Conservation (phyloP, 1,284 basidiomycete genomes). For the Albatrellus sp. region DNA sequence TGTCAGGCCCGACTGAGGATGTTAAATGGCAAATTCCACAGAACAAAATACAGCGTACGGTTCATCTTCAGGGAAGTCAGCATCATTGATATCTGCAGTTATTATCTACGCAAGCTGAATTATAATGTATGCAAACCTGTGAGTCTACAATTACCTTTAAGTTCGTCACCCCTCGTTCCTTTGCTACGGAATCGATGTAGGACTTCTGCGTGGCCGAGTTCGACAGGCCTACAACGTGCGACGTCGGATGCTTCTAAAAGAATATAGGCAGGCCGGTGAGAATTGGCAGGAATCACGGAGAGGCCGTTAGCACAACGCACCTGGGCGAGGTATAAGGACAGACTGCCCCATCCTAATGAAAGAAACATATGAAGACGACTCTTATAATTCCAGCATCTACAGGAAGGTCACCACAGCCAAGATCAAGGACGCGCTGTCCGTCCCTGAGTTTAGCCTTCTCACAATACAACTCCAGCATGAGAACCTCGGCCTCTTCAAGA, state of each 20-base stretch:
- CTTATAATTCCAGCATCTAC: too few species aligned
- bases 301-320: constrained; percentile 19
- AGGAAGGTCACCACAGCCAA: constrained; percentile 50
- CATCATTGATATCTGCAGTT: constrained; percentile 62
- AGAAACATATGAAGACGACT: neutral
- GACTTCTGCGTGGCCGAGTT: constrained; percentile 65
- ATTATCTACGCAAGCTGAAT: constrained; percentile 31
- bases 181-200: constrained; percentile 49
- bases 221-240: constrained; percentile 53
- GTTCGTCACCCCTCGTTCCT: constrained; percentile 43
- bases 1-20: constrained; percentile 12
- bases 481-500: constrained; percentile 55
- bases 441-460: constrained; percentile 53
- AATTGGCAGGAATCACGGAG: too few species aligned
- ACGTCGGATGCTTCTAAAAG: constrained; percentile 55
- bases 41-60: constrained; percentile 23
- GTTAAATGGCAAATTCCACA: neutral
- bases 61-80: constrained; percentile 41
- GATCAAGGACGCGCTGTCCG: constrained; percentile 56
- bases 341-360: constrained; percentile 53
- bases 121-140: neutral
- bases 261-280: neutral
- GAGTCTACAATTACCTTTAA: constrained; percentile 27
- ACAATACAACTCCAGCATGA: constrained; percentile 66
- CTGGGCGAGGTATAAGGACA: constrained; percentile 59